Evolutionary conservation across 345 rosid species (phyloP).

Genomic region (Iberis pinnata): DNA sequence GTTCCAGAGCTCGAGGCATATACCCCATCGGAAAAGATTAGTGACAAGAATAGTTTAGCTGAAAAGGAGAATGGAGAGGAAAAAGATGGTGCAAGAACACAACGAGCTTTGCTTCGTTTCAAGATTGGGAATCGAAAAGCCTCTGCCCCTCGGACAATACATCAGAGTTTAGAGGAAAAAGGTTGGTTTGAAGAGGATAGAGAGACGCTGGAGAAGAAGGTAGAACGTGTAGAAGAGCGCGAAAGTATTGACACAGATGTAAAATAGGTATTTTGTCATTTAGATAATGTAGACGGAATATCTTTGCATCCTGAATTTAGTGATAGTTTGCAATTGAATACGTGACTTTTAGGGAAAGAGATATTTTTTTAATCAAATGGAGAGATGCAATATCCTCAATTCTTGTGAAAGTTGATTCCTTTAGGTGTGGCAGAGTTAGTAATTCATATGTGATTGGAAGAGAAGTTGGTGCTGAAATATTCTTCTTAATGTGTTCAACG

Average conservation of each 20-base stretch:
- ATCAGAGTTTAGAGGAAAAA: conserved; percentile 31
- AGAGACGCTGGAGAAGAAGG: conserved; percentile 37
- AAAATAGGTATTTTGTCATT: conserved; percentile 41
- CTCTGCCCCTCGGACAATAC: conserved; percentile 16
- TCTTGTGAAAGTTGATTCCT: conserved; percentile 9
- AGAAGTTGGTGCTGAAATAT: conserved; percentile 2
- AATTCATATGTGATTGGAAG: conserved; percentile 4
- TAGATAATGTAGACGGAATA: conserved; percentile 42
- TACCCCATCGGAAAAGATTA: conserved; percentile 45
- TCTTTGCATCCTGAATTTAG: conserved; percentile 37
- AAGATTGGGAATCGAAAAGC: conserved; percentile 50
- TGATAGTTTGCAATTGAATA: conserved; percentile 34
- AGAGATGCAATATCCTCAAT: conserved; percentile 10
- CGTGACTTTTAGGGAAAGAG: conserved; percentile 25
- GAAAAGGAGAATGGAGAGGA: conserved; percentile 34
- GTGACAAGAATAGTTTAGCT: conserved; percentile 31
- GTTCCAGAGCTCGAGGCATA: conserved; percentile 42
- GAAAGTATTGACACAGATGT: conserved; percentile 51
- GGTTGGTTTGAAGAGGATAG: conserved; percentile 45
- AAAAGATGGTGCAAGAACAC: conserved; percentile 32
- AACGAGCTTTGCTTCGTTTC: conserved; percentile 51
- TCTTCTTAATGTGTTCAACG: not conserved
- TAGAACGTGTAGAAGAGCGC: conserved; percentile 35
- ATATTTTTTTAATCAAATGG: conserved; percentile 28
- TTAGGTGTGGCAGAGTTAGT: conserved; percentile 6